These are phyloP conservation scores for Myotisia sp. DNA, from an alignment of 2,329 filamentous ascomycete genomes.

Conservation along the genomic window DNA sequence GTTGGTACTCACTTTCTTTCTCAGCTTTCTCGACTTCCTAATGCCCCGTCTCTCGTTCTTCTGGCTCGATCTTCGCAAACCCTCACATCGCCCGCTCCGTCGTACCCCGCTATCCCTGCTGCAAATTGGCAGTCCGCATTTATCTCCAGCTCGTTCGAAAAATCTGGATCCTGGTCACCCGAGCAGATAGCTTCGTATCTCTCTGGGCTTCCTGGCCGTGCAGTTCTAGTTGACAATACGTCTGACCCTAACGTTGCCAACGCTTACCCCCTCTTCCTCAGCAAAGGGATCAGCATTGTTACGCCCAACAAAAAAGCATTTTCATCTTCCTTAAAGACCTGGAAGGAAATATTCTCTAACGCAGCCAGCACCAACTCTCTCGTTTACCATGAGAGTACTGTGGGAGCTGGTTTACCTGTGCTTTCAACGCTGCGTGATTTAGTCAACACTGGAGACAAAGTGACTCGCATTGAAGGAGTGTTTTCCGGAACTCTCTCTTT, in stretches of 20 bases:
- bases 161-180: conserved; percentile 40
- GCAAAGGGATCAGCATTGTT: conserved; percentile 73
- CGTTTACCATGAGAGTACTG: conserved; percentile 88
- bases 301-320: conserved; percentile 99
- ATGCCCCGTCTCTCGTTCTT: conserved; percentile 63
- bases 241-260: conserved; percentile 76
- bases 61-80: conserved; percentile 76
- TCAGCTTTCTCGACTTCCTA: conserved; percentile 59
- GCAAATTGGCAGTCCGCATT: conserved; percentile 47
- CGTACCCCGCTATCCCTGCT: conserved; percentile 48
- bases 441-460: conserved; percentile 82
- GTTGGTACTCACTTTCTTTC: conserved; percentile 83
- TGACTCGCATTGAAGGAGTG: conserved; percentile 87
- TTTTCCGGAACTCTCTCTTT: conserved; percentile 98
- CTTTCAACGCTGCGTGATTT: conserved; percentile 88
- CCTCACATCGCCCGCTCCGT: conserved; percentile 54
- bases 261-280: conserved; percentile 66
- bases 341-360: conserved; percentile 72
- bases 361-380: conserved; percentile 52
- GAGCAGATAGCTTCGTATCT: conserved; percentile 65
- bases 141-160: conserved; percentile 44
- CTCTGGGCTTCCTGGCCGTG: conserved; percentile 58
- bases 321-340: conserved; percentile 63
- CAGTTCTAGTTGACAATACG: conserved; percentile 88
- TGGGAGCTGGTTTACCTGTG: conserved; percentile 83